A percentile compares a stretch with the other conserved stretches of the same genome.
These are phyloP conservation scores for Pleurotus cornucopiae DNA, from an alignment of 768 basidiomycete species.

Conservation along the genomic window DNA sequence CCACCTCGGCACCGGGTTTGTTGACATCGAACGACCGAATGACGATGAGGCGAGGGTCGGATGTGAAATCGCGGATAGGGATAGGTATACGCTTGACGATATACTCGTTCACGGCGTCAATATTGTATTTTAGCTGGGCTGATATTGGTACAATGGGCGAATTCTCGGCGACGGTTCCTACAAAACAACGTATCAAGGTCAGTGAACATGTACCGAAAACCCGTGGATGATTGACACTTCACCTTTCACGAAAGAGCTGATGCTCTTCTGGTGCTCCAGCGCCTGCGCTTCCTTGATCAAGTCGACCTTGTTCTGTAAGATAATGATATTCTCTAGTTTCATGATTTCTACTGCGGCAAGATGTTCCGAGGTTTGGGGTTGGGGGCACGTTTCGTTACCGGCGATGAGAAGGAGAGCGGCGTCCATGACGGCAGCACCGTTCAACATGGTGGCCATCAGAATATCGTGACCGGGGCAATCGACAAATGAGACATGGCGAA, in stretches of 20 bases:
- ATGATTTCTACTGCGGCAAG: constrained; percentile 98
- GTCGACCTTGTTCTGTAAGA: constrained; percentile 98
- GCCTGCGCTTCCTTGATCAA: constrained; percentile 94
- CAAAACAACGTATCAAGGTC: neutral
- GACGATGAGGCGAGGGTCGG: constrained; percentile 91
- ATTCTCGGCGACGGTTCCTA: constrained; percentile 94
- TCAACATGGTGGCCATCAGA: constrained; percentile 99
- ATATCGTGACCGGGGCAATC: constrained; percentile 98
- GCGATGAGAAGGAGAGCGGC: constrained; percentile 94
- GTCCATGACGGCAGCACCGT: constrained; percentile 99
- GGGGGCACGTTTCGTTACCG: constrained; percentile 97
- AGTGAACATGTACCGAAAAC: neutral
- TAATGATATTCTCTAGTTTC: constrained; percentile 97
- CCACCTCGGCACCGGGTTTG: constrained; percentile 96
- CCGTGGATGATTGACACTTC: neutral
- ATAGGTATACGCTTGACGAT: constrained; percentile 96
- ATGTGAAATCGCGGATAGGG: constrained; percentile 88
- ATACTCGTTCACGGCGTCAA: constrained; percentile 98
- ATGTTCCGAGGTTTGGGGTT: constrained; percentile 98
- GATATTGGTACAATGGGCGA: constrained; percentile 99
- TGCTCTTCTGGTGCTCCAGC: constrained; percentile 94
- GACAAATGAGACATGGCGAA: constrained; percentile 98
- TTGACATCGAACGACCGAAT: constrained; percentile 99
- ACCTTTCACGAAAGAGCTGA: constrained; percentile 94
- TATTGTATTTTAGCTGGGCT: constrained; percentile 98